These are phyloP conservation scores for Microdochium bolleyi DNA, from an alignment of 2,329 filamentous ascomycete species.

Conservation along the genomic window DNA sequence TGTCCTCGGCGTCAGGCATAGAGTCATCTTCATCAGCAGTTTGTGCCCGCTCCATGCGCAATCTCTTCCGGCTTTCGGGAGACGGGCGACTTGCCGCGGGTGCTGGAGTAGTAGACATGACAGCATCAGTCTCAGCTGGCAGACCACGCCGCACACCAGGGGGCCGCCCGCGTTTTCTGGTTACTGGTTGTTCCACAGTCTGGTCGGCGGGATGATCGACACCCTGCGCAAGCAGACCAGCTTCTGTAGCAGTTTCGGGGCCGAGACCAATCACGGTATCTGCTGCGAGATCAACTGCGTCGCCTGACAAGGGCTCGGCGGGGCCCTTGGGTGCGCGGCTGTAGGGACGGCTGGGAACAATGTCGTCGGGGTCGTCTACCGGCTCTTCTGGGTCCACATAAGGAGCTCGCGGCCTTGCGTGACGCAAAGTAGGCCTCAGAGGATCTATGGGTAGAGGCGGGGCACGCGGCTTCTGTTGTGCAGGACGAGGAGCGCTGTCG, in stretches of 20 bases:
- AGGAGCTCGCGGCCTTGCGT: constrained; percentile 42
- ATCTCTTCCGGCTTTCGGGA: not conserved
- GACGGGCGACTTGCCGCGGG: constrained; percentile 9
- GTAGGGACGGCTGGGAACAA: constrained; percentile 13
- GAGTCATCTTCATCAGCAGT: not conserved
- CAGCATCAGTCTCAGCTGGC: constrained; percentile 12
- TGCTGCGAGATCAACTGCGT: constrained; percentile 32
- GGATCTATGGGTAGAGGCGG: constrained; percentile 26
- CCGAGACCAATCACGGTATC: constrained; percentile 23
- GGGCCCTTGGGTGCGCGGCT: constrained; percentile 6
- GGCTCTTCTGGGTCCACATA: constrained; percentile 42
- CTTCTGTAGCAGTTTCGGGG: constrained; percentile 6
- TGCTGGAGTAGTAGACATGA: constrained; percentile 13
- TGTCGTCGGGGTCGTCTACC: constrained; percentile 33
- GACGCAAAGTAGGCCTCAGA: constrained; percentile 40
- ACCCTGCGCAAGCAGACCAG: not conserved
- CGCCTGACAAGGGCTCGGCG: constrained; percentile 3
- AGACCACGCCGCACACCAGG: constrained; percentile 10
- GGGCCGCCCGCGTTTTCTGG: constrained; percentile 15
- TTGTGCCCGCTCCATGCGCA: not conserved
- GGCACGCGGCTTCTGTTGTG: constrained; percentile 9
- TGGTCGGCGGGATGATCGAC: not conserved
- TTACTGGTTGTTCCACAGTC: constrained; percentile 1
- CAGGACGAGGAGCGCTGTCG: not conserved
- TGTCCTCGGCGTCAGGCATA: not conserved